Percentiles rank a stretch among this genome's conserved stretches.
Evolutionary conservation across 1,139 yeast species (phyloP).

Genomic region (Suhomyces choctaworum): DNA sequence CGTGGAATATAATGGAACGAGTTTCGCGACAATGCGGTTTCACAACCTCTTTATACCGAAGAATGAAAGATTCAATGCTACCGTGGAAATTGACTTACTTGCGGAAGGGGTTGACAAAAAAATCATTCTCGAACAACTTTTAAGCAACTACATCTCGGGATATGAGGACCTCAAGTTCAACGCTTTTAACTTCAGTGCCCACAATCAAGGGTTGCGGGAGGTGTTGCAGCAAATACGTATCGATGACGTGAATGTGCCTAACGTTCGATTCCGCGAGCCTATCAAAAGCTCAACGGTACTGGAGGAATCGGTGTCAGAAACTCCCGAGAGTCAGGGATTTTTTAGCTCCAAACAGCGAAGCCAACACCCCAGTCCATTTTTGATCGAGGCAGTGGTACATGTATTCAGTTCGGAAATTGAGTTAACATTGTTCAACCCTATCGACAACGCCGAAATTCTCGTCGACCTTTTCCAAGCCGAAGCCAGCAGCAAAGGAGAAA

Average conservation of each 20-base stretch:
- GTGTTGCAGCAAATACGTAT: conserved; percentile 20
- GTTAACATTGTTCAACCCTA: conserved; percentile 52
- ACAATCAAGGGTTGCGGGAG: conserved; percentile 18
- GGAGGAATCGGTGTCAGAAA: background rate
- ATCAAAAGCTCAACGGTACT: background rate
- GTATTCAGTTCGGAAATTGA: conserved; percentile 53
- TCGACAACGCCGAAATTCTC: conserved; percentile 42
- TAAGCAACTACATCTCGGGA: conserved; percentile 28
- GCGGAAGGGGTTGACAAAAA: conserved; percentile 15
- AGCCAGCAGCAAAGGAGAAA: conserved; percentile 47
- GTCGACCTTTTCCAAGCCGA: conserved; percentile 43
- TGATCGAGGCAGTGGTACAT: conserved; percentile 51
- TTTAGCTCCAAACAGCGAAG: background rate
- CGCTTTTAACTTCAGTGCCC: conserved; percentile 14
- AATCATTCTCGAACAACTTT: conserved; percentile 19
- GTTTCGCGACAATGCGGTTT: conserved; percentile 19
- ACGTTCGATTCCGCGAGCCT: conserved; percentile 13
- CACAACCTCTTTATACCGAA: conserved; percentile 21
- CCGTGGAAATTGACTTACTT: conserved; percentile 17
- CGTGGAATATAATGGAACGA: conserved; percentile 19
- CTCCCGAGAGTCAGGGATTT: background rate
- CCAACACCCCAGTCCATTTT: conserved; percentile 26
- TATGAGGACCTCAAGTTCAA: conserved; percentile 15
- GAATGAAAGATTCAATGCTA: conserved; percentile 16
- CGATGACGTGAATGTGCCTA: conserved; percentile 19